Conservation (phyloP, 495 filamentous ascomycete genomes). For the Talaromyces borbonicus region DNA sequence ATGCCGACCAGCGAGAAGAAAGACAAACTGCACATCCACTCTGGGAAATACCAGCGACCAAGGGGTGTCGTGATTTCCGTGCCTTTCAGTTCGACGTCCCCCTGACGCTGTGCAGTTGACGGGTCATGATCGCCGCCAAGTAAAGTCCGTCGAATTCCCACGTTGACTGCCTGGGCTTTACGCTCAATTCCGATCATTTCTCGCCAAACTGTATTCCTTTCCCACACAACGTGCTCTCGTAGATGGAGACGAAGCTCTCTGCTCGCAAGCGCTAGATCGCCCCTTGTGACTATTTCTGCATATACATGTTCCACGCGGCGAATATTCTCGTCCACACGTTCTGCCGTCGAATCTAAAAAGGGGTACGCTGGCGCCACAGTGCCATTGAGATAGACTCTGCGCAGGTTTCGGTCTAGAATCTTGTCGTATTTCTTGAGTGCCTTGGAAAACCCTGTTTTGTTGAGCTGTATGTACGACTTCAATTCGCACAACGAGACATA, state of each 20-base stretch:
- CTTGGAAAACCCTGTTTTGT: conserved; percentile 92
- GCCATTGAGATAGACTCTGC: conserved; percentile 61
- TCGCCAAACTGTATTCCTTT: conserved; percentile 96
- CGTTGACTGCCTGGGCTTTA: conserved; percentile 88
- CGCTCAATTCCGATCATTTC: conserved; percentile 98
- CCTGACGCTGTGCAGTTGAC: conserved; percentile 62
- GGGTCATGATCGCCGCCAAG: conserved; percentile 67
- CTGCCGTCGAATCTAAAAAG: conserved; percentile 62
- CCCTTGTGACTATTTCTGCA: conserved; percentile 68
- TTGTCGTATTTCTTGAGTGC: conserved; percentile 99
- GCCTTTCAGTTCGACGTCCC: conserved; percentile 59
- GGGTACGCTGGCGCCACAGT: conserved; percentile 63
- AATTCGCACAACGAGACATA: conserved; percentile 95
- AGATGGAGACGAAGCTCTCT: conserved; percentile 85
- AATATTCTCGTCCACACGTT: conserved; percentile 60
- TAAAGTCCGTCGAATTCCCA: conserved; percentile 70
- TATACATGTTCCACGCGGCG: conserved; percentile 66
- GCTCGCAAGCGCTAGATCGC: conserved; percentile 61
- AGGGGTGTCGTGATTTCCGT: conserved; percentile 75
- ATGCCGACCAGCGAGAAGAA: conserved; percentile 69
- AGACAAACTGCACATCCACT: conserved; percentile 73
- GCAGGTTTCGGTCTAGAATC: conserved; percentile 72
- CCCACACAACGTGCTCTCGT: conserved; percentile 97
- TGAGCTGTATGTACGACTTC: conserved; percentile 91
- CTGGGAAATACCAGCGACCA: conserved; percentile 62